phyloP scores from a whole-genome alignment of 495 filamentous ascomycete genomes.

The Xylaria flabelliformis region DNA sequence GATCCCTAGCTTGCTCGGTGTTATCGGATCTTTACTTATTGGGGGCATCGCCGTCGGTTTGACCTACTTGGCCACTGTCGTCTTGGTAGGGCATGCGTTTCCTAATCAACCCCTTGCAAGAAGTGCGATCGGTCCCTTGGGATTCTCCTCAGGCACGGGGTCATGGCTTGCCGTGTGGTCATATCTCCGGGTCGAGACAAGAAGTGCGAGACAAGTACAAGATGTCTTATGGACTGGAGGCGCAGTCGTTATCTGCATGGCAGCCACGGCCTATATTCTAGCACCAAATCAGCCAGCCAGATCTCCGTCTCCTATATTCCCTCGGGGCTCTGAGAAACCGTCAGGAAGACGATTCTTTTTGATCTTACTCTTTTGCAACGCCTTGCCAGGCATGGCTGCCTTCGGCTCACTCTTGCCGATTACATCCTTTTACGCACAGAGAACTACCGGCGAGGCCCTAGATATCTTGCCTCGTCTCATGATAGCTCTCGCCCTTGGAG shows the following conservation, averaged over 20 bases:
- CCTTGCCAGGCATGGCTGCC: background rate
- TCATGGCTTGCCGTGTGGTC: slow-evolving; percentile 16
- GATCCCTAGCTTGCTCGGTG: slow-evolving; percentile 1
- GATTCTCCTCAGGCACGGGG: slow-evolving; percentile 4
- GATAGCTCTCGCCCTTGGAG: background rate
- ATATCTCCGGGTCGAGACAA: background rate
- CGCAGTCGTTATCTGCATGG: background rate
- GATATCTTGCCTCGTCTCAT: background rate
- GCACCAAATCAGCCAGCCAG: background rate
- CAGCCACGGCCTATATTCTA: background rate
- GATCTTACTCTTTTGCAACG: slow-evolving; percentile 6
- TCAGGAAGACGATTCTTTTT: background rate
- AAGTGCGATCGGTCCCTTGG: slow-evolving; percentile 7
- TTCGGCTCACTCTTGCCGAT: background rate
- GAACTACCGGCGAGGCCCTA: background rate
- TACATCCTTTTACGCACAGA: background rate
- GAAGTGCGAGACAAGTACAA: background rate
- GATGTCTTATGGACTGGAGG: background rate
- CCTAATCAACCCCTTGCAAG: background rate
- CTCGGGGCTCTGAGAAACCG: background rate
- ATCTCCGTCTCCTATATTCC: no score
- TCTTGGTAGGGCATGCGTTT: background rate
- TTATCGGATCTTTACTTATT: slow-evolving; percentile 9
- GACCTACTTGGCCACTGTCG: slow-evolving; percentile 5
- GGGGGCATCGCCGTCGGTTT: slow-evolving; percentile 2